Evolutionary conservation across 176 grass and related monocot genomes (phyloP).

Genomic region (Musa schizocarpa): DNA sequence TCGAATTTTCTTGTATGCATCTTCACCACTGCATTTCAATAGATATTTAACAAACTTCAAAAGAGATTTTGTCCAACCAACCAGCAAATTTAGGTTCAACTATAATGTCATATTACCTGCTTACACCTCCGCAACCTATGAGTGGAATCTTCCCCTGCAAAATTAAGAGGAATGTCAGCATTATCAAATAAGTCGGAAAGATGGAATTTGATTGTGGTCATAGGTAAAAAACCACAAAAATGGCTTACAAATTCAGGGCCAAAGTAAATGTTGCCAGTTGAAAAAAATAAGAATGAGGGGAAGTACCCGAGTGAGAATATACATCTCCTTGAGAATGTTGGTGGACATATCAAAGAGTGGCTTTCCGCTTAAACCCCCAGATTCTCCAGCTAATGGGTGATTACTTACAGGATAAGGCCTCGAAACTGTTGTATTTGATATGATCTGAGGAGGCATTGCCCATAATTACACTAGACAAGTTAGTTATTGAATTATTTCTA

Average conservation of each 20-base stretch:
- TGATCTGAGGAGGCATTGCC: conserved; percentile 38
- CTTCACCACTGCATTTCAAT: conserved; percentile 54
- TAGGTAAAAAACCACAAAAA: conserved; percentile 15
- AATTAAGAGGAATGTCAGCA: conserved; percentile 1
- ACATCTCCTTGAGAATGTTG: conserved; percentile 81
- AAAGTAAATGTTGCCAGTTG: conserved; percentile 2
- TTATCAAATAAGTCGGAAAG: conserved; percentile 13
- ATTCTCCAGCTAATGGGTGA: conserved; percentile 62
- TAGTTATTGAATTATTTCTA: not conserved
- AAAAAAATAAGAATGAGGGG: conserved; percentile 14
- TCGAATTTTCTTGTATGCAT: conserved; percentile 97
- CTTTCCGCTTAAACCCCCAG: conserved; percentile 92
- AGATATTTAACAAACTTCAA: not conserved
- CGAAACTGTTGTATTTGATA: conserved; percentile 94
- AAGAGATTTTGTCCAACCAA: not conserved
- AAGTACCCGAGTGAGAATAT: conserved; percentile 69
- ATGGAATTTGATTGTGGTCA: not conserved
- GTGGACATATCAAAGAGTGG: conserved; percentile 84
- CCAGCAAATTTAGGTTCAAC: too few species aligned
- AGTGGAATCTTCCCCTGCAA: conserved; percentile 91
- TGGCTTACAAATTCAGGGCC: not conserved
- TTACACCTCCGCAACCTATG: conserved; percentile 81
- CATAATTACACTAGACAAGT: not conserved
- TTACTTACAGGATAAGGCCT: conserved; percentile 53
- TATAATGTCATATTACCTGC: conserved; percentile 43